phyloP scores from a whole-genome alignment of 192 early-diverging fungal species.

The Martensiomyces pterosporus region DNA sequence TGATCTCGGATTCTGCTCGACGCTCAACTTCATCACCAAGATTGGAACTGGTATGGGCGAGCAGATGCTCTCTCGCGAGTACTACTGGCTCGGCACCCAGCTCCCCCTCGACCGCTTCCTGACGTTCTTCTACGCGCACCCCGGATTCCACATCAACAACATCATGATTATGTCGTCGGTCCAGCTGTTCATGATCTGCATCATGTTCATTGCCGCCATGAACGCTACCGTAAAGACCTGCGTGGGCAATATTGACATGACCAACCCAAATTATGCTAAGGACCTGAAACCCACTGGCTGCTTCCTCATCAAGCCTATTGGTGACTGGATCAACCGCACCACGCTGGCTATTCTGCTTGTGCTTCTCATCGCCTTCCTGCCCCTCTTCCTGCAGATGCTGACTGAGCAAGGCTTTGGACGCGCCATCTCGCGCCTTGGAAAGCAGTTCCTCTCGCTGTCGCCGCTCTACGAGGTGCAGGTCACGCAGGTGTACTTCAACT shows the following conservation, averaged over 20 bases:
- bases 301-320: conserved; percentile 67
- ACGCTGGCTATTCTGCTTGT: conserved; percentile 77
- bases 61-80: conserved; percentile 90
- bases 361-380: conserved; percentile 76
- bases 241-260: conserved; percentile 57
- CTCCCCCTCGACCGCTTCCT: conserved; percentile 80
- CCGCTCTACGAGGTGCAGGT: conserved; percentile 82
- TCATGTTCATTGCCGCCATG: conserved; percentile 74
- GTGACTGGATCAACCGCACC: conserved; percentile 79
- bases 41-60: conserved; percentile 91
- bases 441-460: conserved; percentile 78
- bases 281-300: conserved; percentile 56
- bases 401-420: conserved; percentile 76
- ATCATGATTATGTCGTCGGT: conserved; percentile 80
- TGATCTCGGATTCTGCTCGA: conserved; percentile 84
- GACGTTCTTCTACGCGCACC: conserved; percentile 86
- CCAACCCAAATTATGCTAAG: conserved; percentile 46
- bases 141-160: conserved; percentile 88
- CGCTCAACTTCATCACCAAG: conserved; percentile 86
- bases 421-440: conserved; percentile 64
- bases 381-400: conserved; percentile 78
- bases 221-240: conserved; percentile 59
- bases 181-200: conserved; percentile 74
- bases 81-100: conserved; percentile 84
- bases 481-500: conserved; percentile 81